Base-by-base conservation (phyloP, 2,329 filamentous ascomycete genomes). In the Colletotrichum liriopes region DNA sequence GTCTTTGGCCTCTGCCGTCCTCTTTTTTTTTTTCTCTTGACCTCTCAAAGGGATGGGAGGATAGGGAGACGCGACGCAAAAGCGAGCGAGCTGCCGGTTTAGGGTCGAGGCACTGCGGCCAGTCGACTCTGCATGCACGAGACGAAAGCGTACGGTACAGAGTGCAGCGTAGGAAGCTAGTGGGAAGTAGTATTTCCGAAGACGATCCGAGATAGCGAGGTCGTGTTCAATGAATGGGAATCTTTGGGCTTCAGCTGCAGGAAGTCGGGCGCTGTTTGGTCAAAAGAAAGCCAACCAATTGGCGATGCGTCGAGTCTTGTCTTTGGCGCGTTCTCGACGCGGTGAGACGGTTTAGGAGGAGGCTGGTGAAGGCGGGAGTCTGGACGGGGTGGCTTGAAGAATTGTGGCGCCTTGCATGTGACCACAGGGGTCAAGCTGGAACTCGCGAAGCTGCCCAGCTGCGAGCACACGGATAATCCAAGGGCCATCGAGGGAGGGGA, bases 301-400 rank as follows among this genome's bases (percentile, higher is more conserved):
- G 64, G 64, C 65, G 54, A 73, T 71, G 67, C 61, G 49, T 66
- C 67, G 52, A 69, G 52, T 60, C 67, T 62, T 67, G 64, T 65
- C 66, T 73, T 65, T 61, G 63, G 63, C 63, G 70, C 70, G 70
- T 67, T 67, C 59, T 67, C 52, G 70, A 72, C 70, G 70, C 70
- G 68, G 66, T 72, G 54, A 47, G 66, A 62, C 52, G 70, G 59
- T 60, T 41, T 59, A 14, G 65, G 43, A 45, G 65, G 69, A 54
- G 69, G 69, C 69, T 63, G 69, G 69, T 69, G 59, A 68, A 45
- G 37, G 45, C 29, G 39, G 51, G 56, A 29, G 62, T 16, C n/a
- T 29, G 45, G 59, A 64, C 62, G 45, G 65, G 45, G 54, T 18
- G 45, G 45, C 65, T 70, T 72, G 66, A 65, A 72, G 65, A 70